phyloP scores from a whole-genome alignment of 352 stramenopile genomes.

The Globisporangium rhizosaccharum region DNA sequence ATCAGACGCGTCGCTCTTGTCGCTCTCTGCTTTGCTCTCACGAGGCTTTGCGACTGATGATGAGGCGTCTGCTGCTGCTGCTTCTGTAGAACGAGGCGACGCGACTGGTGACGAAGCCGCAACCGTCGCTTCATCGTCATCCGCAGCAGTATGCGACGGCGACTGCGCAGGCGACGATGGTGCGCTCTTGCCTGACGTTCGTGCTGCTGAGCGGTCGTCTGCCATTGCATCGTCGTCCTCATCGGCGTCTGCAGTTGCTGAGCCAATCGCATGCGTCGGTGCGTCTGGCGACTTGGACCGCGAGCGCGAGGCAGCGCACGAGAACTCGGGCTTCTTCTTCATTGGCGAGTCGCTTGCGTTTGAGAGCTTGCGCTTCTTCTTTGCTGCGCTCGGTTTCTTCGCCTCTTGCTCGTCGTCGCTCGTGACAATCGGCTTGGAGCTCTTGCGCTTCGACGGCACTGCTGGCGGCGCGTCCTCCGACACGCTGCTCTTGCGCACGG shows the following conservation, averaged over 20 bases:
- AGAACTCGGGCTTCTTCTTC: constrained; percentile 18
- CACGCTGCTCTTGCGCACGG: constrained; percentile 13
- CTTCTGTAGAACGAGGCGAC: no score
- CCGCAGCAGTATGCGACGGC: no score
- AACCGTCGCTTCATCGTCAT: no score
- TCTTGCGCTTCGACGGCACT: constrained; percentile 20
- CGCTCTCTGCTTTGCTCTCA: no score
- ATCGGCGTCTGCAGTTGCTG: background rate
- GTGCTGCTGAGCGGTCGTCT: no score
- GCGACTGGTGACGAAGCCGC: no score
- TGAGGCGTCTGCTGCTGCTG: no score
- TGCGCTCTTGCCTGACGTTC: no score
- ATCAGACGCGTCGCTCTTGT: no score
- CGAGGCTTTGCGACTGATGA: no score
- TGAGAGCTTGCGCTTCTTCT: constrained; percentile 43
- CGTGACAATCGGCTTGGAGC: constrained; percentile 22
- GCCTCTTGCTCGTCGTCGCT: constrained; percentile 29
- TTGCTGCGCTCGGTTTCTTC: constrained; percentile 7
- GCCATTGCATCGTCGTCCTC: background rate
- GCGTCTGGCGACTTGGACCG: constrained; percentile 10
- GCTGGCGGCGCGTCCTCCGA: constrained; percentile 13
- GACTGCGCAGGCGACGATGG: no score
- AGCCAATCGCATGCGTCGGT: background rate
- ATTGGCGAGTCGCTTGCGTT: constrained; percentile 17
- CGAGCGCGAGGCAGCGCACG: constrained; percentile 5